Evolutionary conservation across 2,329 filamentous ascomycete genomes (phyloP), one percentile per base, ranked within the genome.

Genomic region (Colletotrichum somersetense): DNA sequence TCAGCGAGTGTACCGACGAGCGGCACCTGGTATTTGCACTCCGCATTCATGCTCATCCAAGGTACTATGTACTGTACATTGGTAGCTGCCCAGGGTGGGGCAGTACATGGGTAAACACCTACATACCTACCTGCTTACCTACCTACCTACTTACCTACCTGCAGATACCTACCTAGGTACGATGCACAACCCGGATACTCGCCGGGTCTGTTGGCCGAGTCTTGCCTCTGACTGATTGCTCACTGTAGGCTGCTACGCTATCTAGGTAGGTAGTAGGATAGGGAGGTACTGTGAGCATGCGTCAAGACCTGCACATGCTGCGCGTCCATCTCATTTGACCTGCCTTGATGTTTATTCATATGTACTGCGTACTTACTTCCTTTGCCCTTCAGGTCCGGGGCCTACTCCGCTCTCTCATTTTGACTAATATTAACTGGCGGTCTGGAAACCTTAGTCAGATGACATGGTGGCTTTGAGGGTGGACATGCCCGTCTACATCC

Each of bases 361-460:
- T 38, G 35, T 38, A 10, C 35, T 35, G 35, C 35, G 6, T 35
- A 35, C 35, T 2, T 38, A 10, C 35, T 52, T 62, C 14, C 61
- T 33, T 42, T 52, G 12, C 44, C 26, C 18, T 16, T 18, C 20
- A 2, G 7, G 8, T 14, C 66, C 58, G 58, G 58, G 44, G 58
- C 46, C 33, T 20, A 63, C 52, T 68, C 65, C 44, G 68, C 20
- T 40, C 33, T 30, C 67, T 40, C 11, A 62, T 33, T 38, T 30
- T 26, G 53, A 50, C 40, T 56, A 70, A 42, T 33, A 71, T 30
- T 20, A 68, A 68, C 18, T 63, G 57, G 68, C 68, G 68, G 68
- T 71, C 68, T 63, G 65, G 35, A 50, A 38, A 52, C 59, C 23
- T 48, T 62, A 38, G 44, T 8, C n/a, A n/a, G 7, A 52, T 53